Percentiles rank a stretch among this genome's conserved stretches.
phyloP scores from a whole-genome alignment of 345 rosid genomes.

The Populus euphratica region DNA sequence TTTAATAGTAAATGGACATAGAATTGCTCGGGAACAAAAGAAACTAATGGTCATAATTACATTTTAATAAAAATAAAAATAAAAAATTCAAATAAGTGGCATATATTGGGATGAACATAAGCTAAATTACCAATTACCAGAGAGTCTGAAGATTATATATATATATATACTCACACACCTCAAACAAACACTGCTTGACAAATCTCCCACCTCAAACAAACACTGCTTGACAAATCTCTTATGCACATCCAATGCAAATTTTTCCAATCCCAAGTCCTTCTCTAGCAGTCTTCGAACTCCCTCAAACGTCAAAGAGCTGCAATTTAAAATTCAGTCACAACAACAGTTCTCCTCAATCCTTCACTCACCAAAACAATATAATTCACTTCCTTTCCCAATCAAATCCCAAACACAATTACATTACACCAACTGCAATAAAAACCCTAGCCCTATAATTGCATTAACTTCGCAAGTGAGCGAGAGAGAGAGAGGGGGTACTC shows the following conservation, averaged over 20 bases:
- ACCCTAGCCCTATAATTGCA: background rate
- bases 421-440: background rate
- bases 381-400: background rate
- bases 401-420: background rate
- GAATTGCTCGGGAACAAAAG: background rate
- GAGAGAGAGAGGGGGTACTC: conserved; percentile 16
- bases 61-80: background rate
- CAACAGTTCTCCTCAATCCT: background rate
- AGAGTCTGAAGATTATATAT: background rate
- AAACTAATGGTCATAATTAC: background rate
- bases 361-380: background rate
- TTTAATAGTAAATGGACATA: background rate
- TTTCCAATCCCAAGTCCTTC: conserved; percentile 70
- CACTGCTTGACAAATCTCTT: conserved; percentile 66
- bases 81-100: background rate
- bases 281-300: conserved; percentile 81
- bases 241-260: conserved; percentile 64
- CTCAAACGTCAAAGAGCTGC: conserved; percentile 73
- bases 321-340: background rate
- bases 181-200: conserved; percentile 52
- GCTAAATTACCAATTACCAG: too few relatives aligned
- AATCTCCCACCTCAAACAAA: conserved; percentile 65
- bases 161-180: conserved; percentile 14
- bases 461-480: background rate
- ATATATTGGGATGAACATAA: background rate